Base-by-base conservation (phyloP, 192 early-diverging fungal genomes). In the Coemansia sp. region DNA sequence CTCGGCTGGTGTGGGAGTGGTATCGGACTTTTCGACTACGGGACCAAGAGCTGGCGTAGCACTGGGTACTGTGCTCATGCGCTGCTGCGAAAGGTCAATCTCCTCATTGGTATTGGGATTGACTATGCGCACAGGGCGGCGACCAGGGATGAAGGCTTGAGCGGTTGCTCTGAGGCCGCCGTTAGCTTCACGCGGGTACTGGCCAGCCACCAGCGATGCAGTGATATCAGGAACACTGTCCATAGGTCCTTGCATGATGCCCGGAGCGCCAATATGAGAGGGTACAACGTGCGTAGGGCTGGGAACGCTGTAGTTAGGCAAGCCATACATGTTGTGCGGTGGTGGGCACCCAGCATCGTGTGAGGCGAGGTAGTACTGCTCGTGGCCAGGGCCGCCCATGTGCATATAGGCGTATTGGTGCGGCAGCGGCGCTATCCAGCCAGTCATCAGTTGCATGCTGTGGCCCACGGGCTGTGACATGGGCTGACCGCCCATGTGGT, bases 41-140 rank as follows among this genome's bases (percentile, higher is more conserved):
- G 52, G n/a, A 27, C 10, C 33, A 36, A 38, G 12, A 15, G 36
- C 61, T 11, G 34, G n/a, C 31, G 75, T 79, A 10, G 77, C 68
- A 63, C 86, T 59, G 6, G 79, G 71, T 7, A 41, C 71, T 1
- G 80, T 72, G 55, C 77, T 66, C 49, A 75, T 41, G 2, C 77
- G 73, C 68, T 84, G 68, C 59, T 77, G 73, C n/a, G 77, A 75
- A 31, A 89, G 76, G 68, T 91, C 89, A 55, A 94, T 77, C 68
- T 90, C 88, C 71, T 91, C 84, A 72, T 87, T 89, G 51, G 91
- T 92, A 3, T 86, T 80, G 3, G 93, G 93, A 64, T 92, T 88
- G 69, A 92, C 89, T 74, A 94, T 94, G 55, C 87, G 86, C 75
- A 94, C 91, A 3, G 89, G 57, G 24, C 75, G 65, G 42, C 73